Conservation (phyloP, 768 basidiomycete genomes). For the Tricholoma terreum region DNA sequence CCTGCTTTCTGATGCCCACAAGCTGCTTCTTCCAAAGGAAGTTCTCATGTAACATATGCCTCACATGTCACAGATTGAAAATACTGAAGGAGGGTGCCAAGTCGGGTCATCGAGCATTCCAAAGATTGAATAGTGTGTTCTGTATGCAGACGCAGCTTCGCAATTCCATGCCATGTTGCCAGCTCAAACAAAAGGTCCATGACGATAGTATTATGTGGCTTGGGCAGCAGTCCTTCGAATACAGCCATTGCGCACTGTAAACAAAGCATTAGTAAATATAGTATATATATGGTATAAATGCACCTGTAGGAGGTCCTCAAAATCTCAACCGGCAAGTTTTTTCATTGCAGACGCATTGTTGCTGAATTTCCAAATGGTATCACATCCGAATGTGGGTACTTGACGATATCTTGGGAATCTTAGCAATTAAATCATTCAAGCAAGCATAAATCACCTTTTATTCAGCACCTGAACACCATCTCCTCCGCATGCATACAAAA, state of each 20-base stretch:
- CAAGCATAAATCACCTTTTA: not conserved
- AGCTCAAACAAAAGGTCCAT: too few species aligned
- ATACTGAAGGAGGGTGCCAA: slow-evolving; percentile 5
- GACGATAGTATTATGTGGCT: slow-evolving; percentile 13
- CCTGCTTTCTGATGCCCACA: slow-evolving; percentile 1
- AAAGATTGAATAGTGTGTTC: slow-evolving; percentile 6
- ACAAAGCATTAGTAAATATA: too few species aligned
- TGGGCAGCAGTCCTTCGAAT: slow-evolving; percentile 8
- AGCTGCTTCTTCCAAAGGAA: slow-evolving; percentile 12
- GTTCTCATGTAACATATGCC: slow-evolving; percentile 7
- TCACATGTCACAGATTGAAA: too few species aligned
- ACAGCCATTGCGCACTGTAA: slow-evolving; percentile 9
- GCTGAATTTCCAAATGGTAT: too few species aligned
- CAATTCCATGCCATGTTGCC: slow-evolving; percentile 23
- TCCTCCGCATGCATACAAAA: too few species aligned
- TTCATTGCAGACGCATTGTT: too few species aligned
- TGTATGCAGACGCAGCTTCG: slow-evolving; percentile 23
- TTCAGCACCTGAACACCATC: not conserved
- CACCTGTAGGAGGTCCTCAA: slow-evolving; percentile 31
- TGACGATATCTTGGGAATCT: not conserved
- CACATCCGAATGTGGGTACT: too few species aligned
- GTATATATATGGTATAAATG: too few species aligned
- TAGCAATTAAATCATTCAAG: slow-evolving; percentile 6
- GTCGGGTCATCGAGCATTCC: slow-evolving; percentile 2
- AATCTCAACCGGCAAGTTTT: slow-evolving; percentile 23